Evolutionary conservation across 2,329 filamentous ascomycete species (phyloP).

Genomic region (Pestalotiopsis fici): DNA sequence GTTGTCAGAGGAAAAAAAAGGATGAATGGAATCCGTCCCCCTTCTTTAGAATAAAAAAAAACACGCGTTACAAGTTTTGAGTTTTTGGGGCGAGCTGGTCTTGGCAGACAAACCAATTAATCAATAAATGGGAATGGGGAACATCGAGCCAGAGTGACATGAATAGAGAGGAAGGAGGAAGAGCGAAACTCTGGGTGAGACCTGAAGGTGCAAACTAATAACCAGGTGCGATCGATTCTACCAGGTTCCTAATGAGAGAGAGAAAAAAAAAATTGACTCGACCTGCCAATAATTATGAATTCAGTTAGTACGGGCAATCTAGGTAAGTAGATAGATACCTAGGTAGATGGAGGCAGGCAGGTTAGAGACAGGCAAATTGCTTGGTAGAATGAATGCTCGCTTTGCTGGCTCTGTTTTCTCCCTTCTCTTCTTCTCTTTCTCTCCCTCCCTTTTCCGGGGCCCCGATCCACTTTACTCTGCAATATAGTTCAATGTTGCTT

Average conservation of each 20-base stretch:
- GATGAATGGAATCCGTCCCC: not conserved
- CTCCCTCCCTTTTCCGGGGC: not conserved
- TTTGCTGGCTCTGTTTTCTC: not conserved
- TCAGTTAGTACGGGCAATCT: too few species aligned
- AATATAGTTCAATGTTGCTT: not conserved
- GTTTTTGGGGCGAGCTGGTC: not conserved
- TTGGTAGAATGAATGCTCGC: too few species aligned
- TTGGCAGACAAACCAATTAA: not conserved
- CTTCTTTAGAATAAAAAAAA: too few species aligned
- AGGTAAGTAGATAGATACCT: too few species aligned
- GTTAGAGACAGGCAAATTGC: too few species aligned
- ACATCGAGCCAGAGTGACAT: not conserved
- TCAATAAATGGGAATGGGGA: too few species aligned
- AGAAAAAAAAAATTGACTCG: not conserved
- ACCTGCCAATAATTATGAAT: too few species aligned
- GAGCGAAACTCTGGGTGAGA: not conserved
- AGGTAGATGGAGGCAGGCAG: too few species aligned
- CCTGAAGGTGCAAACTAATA: not conserved
- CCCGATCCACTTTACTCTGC: not conserved
- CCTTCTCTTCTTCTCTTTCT: not conserved
- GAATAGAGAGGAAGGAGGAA: slow-evolving; percentile 8
- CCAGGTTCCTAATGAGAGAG: slow-evolving; percentile 6
- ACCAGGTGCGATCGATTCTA: slow-evolving; percentile 7
- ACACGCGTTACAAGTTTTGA: not conserved
- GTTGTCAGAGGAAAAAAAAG: not conserved